A percentile compares a stretch with the other conserved stretches of the same genome.
phyloP scores from a whole-genome alignment of 2,329 filamentous ascomycete species.

The Macrophomina phaseolina region DNA sequence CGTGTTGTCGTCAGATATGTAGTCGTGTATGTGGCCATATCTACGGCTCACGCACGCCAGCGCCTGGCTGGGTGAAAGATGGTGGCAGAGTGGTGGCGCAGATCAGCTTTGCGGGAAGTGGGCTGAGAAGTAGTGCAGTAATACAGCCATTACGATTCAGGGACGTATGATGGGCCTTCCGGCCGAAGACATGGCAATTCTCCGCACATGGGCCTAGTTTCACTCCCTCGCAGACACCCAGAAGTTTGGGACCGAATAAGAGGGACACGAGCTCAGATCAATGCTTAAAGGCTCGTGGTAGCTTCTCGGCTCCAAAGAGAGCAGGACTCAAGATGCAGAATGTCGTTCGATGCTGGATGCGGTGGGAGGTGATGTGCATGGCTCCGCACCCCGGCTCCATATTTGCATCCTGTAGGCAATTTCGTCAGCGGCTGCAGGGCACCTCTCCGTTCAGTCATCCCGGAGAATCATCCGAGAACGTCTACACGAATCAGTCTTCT shows the following conservation, averaged over 20 bases:
- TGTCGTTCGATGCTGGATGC: not conserved
- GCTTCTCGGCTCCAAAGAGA: not conserved
- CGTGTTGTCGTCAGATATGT: not conserved
- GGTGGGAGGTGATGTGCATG: not conserved
- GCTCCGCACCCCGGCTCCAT: not conserved
- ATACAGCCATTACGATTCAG: not conserved
- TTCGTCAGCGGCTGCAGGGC: not conserved
- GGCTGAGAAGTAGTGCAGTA: not conserved
- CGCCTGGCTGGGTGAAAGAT: not conserved
- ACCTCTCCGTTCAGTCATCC: not conserved
- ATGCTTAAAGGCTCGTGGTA: not conserved
- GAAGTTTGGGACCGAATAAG: not conserved
- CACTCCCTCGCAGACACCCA: slow-evolving; percentile 9
- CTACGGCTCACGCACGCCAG: slow-evolving; percentile 5
- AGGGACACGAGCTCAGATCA: not conserved
- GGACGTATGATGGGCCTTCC: not conserved
- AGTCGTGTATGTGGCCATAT: slow-evolving; percentile 15
- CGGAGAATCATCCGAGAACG: not conserved
- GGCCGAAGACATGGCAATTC: not conserved
- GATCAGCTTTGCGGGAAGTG: not conserved
- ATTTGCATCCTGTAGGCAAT: not conserved
- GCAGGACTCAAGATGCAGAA: not conserved
- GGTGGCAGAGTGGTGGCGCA: not conserved
- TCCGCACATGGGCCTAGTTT: slow-evolving; percentile 6
- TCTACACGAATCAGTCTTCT: not conserved